Base-by-base conservation (phyloP, 176 grass and related monocot species). In the Oryza meridionalis region DNA sequence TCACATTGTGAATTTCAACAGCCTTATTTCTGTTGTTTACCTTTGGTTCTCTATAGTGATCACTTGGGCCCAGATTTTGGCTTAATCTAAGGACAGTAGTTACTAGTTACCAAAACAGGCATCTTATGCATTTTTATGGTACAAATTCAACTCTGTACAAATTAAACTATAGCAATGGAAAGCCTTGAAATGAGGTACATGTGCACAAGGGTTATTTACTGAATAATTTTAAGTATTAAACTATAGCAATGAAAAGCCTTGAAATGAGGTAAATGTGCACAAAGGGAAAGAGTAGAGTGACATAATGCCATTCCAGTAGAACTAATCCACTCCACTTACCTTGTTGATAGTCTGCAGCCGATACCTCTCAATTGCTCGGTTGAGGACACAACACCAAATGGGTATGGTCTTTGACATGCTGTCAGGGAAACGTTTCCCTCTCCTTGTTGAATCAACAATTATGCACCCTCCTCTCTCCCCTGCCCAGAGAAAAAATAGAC, bases 321-420 rank as follows among this genome's bases (percentile, higher is more conserved):
- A 15, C 11, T 65, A 63, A 79, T 80, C 67, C 29, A 75, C 73
- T 73, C 78, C 15, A 2, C 21, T 67, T 14, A 61, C 70, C 50
- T 55, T 40, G 62, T 40, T 22, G 6, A 85, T 77, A 29, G 37
- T 86, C 9, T 8, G 61, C 45, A 83, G 85, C 33, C 77, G 35
- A 90, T 88, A 77, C 82, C 94, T 95, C 79, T 95, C 77, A 29
- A 98, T 93, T 2, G 87, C 85, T 77, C 91, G 85, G 83, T 98
- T 98, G 16, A 98, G 71, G n/a, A 98, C 87, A 27, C 87, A 90
- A 2, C 92, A 88, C 96, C 93, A 98, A 67, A 98, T 95, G 15
- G 96, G 93, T 86, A 98, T 98, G 46, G 93, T 98, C 85, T 98
- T 98, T 73, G 96, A 93, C 96, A 98, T 90, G 63, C 93, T 95